Evolutionary conservation across 495 filamentous ascomycete species (phyloP).

Genomic region (Lasiosphaeria hispida): DNA sequence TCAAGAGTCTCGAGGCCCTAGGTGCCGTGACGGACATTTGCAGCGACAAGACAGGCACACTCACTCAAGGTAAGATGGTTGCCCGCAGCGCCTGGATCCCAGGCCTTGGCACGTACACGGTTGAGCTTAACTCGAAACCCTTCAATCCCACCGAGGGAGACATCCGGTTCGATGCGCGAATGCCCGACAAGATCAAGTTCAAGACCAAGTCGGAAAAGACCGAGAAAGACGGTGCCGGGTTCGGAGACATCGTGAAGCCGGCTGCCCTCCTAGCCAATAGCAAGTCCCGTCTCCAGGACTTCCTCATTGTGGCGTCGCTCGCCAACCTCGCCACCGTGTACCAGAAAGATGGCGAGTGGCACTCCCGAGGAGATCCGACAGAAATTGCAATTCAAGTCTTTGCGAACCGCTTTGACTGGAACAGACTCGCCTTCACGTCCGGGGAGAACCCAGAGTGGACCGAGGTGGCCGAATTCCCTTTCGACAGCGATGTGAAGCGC

Average conservation of each 20-base stretch:
- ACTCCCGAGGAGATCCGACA: constrained; percentile 75
- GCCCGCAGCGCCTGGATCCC: constrained; percentile 79
- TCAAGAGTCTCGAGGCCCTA: constrained; percentile 75
- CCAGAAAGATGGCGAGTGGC: constrained; percentile 54
- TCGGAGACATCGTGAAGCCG: constrained; percentile 9
- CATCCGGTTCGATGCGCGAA: constrained; percentile 21
- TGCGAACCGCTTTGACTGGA: constrained; percentile 65
- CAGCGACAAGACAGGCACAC: constrained; percentile 81
- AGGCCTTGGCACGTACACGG: constrained; percentile 53
- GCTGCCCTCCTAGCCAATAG: constrained; percentile 20
- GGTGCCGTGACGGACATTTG: constrained; percentile 86
- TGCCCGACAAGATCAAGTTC: constrained; percentile 30
- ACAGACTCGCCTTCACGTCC: constrained; percentile 50
- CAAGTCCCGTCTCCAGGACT: constrained; percentile 26
- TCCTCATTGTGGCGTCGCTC: constrained; percentile 33
- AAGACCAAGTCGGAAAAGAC: constrained; percentile 13
- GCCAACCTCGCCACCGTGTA: constrained; percentile 45
- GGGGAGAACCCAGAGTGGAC: constrained; percentile 38
- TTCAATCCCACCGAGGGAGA: constrained; percentile 33
- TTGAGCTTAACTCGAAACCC: constrained; percentile 54
- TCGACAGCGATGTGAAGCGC: constrained; percentile 76
- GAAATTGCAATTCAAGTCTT: constrained; percentile 83
- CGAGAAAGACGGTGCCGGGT: not conserved
- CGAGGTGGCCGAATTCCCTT: constrained; percentile 72
- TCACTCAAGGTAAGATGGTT: constrained; percentile 74